Evolutionary conservation across 257 asterid species (phyloP), one percentile per base, ranked within the genome.

Genomic region (Mitragyna speciosa): DNA sequence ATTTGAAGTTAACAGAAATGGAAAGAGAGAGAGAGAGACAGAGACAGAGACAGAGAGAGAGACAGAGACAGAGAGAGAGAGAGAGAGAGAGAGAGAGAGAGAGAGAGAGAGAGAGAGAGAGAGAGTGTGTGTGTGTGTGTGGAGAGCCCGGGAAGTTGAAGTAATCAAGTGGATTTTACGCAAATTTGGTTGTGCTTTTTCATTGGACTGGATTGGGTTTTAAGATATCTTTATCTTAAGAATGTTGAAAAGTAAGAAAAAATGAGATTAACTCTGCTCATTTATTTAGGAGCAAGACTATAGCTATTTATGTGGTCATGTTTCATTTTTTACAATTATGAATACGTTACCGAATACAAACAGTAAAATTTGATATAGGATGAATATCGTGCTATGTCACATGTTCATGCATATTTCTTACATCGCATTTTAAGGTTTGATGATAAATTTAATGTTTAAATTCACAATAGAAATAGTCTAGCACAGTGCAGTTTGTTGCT

Each of bases 91-190:
- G 78, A 69, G 65, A 82, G 39, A 59, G 74, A 58, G 77, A 81
- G 77, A 73, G 87, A 66, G 79, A 11, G 78, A 69, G n/a, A n/a
- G n/a, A n/a, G n/a, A n/a, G n/a, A n/a, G n/a, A n/a, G n/a, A n/a
- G n/a, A n/a, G 78, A 43, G 85, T 75, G 70, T 41, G 78, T 43
- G 47, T 43, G 47, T 7, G 49, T 45, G 49, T 45, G 11, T 4
- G 6, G 7, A 52, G 78, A 24, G 81, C 76, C 71, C 17, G 28
- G 78, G 49, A 51, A 43, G 84, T 75, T 20, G 81, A 79, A 84
- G 86, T 33, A 84, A 86, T 92, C 85, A 88, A 88, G 97, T 90
- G 87, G 87, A 76, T 86, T 84, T 80, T 87, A 89, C 78, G 97
- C 93, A 89, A 93, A 87, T 76, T 69, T 84, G 87, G 83, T 87